These are phyloP conservation scores for Zasmidium angulare DNA, from an alignment of 2,329 filamentous ascomycete species.

Conservation along the genomic window DNA sequence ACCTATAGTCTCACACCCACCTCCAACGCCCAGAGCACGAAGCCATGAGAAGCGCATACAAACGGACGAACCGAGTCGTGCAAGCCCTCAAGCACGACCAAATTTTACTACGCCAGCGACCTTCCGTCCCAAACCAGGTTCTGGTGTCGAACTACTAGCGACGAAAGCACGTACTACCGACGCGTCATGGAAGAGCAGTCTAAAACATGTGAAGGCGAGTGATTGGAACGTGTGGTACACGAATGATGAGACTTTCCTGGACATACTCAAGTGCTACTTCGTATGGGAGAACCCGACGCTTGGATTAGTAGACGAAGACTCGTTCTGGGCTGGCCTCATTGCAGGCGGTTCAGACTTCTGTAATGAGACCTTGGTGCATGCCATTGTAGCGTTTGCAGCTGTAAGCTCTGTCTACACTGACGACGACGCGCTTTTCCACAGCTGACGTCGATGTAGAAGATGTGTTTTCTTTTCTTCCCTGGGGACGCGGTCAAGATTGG, in stretches of 20 bases:
- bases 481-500: neutral
- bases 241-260: constrained; percentile 9
- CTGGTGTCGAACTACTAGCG: neutral
- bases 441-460: constrained; percentile 7
- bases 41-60: neutral
- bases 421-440: no score
- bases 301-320: constrained; percentile 8
- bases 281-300: constrained; percentile 11
- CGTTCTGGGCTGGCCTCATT: constrained; percentile 12
- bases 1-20: no score
- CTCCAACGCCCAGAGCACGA: no score
- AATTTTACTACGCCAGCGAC: neutral
- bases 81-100: neutral
- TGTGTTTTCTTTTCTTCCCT: constrained; percentile 10
- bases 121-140: neutral
- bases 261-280: constrained; percentile 17
- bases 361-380: constrained; percentile 12
- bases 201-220: constrained; percentile 2
- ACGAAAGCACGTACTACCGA: neutral
- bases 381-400: constrained; percentile 10
- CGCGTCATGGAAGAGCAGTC: constrained; percentile 3
- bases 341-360: constrained; percentile 13
- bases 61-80: neutral
- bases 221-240: constrained; percentile 14
- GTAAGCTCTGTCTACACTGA: neutral